phyloP scores from a whole-genome alignment of 768 basidiomycete genomes.

The Lactarius hengduanensis region DNA sequence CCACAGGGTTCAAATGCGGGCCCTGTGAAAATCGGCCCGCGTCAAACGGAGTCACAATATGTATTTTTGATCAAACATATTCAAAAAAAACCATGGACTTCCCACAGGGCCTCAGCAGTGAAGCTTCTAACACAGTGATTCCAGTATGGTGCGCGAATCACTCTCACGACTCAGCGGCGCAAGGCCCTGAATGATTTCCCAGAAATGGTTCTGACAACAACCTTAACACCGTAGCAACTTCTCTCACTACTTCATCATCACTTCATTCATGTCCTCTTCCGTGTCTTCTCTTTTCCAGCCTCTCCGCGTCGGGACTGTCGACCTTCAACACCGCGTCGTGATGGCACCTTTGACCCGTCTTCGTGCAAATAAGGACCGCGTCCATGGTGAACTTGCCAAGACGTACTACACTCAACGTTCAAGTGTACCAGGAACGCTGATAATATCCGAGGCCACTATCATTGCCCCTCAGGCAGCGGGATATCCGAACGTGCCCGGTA shows the following conservation, averaged over 20 bases:
- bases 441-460: conserved; percentile 57
- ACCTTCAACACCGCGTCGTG: conserved; percentile 50
- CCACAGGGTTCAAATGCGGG: too few relatives aligned
- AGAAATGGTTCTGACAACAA: neutral
- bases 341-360: conserved; percentile 53
- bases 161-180: neutral
- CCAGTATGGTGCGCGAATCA: too few relatives aligned
- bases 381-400: conserved; percentile 39
- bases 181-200: neutral
- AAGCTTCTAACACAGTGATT: too few relatives aligned
- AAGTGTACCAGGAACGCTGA: conserved; percentile 48
- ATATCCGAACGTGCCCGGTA: conserved; percentile 53
- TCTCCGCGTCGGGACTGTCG: conserved; percentile 42
- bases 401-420: conserved; percentile 53
- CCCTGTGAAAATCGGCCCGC: too few relatives aligned
- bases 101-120: too few relatives aligned
- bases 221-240: neutral
- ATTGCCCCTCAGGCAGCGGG: conserved; percentile 53
- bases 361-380: conserved; percentile 40
- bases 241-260: neutral
- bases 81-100: too few relatives aligned
- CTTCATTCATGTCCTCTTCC: conserved; percentile 7
- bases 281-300: conserved; percentile 44
- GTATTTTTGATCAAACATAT: too few relatives aligned
- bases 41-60: too few relatives aligned